Base-by-base conservation (phyloP, 2,329 filamentous ascomycete genomes). In the Penicillium polonicum region DNA sequence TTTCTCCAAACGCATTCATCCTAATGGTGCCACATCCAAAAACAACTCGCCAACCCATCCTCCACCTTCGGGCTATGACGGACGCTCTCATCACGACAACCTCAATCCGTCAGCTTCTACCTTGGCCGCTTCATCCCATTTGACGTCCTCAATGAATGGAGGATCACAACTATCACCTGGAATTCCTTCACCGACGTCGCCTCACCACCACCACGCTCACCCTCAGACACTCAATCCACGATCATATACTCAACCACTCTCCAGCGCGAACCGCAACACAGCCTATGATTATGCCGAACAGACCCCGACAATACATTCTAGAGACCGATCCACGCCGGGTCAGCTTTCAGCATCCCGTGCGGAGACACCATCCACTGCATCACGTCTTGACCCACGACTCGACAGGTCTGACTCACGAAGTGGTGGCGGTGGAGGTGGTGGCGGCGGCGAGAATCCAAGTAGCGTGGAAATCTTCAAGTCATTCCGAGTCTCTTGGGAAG, bases 401-500 rank as follows among this genome's bases (percentile, higher is more conserved):
- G 49, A 57, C 9, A 68, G 71, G 43, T 62, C 67, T 21, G 69
- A 74, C 17, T 72, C 72, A 27, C 60, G 69, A 57, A 4, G 29
- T 31, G 61, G 27, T 6, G 54, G 66, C 0, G 60, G 70, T 23
- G 64, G 68, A 31, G 66, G 68, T 49, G 25, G 51, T 15, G 23
- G 52, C 17, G 29, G 52, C 21, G 17, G 39, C 15, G 53, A 55
- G 15, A 55, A 55, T n/a, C 74, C 75, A 8, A 75, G 75, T 17
- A 79, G 76, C 41, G 92, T 97, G 59, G 94, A 99, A 75, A 97
- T 99, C 59, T 97, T 97, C 86, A 99, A 99, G 75, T 96, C 91
- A 1, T 99, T 99, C 83, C 88, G 93, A 39, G 94, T 99, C 61
- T 94, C 90, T 72, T 95, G 97, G 84, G 94, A 99, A 66, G 94